Percentiles rank a stretch among this genome's conserved stretches.
These are phyloP conservation scores for Gossypium stocksii DNA, from an alignment of 345 rosid genomes.

Conservation along the genomic window DNA sequence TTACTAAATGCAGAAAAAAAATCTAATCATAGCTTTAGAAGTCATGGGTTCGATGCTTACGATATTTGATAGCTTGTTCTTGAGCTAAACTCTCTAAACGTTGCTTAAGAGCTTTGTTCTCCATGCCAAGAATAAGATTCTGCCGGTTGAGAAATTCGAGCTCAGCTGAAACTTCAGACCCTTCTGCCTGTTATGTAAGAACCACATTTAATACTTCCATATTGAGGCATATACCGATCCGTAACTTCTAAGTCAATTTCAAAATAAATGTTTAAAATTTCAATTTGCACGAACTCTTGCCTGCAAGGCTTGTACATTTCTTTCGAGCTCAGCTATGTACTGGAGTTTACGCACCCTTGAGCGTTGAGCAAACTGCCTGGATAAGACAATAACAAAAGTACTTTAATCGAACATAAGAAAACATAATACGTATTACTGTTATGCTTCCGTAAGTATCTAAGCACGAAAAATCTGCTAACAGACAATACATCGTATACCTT, in stretches of 20 bases:
- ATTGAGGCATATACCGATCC: background rate
- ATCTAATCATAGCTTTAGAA: background rate
- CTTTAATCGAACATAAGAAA: constrained; percentile 11
- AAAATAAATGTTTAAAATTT: background rate
- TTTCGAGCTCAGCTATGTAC: constrained; percentile 97
- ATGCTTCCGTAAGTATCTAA: background rate
- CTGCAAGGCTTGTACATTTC: constrained; percentile 94
- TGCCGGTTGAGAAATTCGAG: constrained; percentile 84
- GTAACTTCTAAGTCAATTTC: background rate
- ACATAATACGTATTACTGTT: background rate
- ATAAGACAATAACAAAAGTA: constrained; percentile 17
- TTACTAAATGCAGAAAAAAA: background rate
- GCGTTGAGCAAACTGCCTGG: constrained; percentile 98
- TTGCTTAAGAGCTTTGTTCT: constrained; percentile 82
- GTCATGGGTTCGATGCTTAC: constrained; percentile 40
- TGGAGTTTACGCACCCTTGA: constrained; percentile 96
- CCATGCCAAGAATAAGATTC: constrained; percentile 78
- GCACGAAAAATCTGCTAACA: background rate
- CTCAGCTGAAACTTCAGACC: constrained; percentile 77
- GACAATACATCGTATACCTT: background rate
- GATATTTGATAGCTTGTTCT: constrained; percentile 70
- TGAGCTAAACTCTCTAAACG: constrained; percentile 76
- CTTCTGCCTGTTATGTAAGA: constrained; percentile 56
- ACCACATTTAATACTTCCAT: constrained; percentile 8
- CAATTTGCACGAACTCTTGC: constrained; percentile 32